A percentile compares a stretch with the other conserved stretches of the same genome.
Conservation (phyloP, 768 basidiomycete genomes). For the Auricularia sp. region DNA sequence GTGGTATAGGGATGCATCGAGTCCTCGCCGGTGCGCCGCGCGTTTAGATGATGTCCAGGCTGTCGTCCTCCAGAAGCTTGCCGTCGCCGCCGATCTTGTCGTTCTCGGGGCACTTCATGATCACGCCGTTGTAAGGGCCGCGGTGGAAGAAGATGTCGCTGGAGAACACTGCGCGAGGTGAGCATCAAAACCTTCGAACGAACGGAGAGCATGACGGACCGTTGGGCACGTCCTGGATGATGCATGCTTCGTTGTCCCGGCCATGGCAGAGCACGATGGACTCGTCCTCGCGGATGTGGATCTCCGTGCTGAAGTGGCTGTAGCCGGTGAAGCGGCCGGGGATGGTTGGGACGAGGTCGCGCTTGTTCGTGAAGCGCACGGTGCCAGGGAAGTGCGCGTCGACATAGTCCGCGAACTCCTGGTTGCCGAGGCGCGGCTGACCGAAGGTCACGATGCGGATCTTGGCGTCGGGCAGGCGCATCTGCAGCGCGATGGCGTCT, state of each 20-base stretch:
- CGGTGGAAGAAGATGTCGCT: not conserved
- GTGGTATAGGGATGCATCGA: no score
- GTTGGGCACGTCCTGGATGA: not conserved
- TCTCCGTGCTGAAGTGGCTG: constrained; percentile 38
- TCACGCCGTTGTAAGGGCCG: not conserved
- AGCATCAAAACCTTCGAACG: not conserved
- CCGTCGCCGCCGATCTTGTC: not conserved
- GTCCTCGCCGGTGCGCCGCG: no score
- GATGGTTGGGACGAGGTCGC: constrained; percentile 33
- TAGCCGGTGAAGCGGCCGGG: constrained; percentile 32
- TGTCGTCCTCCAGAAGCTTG: no score
- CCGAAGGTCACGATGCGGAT: constrained; percentile 32
- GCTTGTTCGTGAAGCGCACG: constrained; percentile 25
- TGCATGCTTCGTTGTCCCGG: not conserved
- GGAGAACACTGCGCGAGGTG: not conserved
- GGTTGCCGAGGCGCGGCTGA: constrained; percentile 37
- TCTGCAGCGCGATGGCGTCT: constrained; percentile 32
- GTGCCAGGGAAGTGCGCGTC: not conserved
- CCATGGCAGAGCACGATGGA: not conserved
- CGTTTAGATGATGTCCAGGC: no score
- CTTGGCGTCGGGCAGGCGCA: constrained; percentile 25
- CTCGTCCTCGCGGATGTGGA: constrained; percentile 26
- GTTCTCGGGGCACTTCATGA: not conserved
- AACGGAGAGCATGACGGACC: not conserved
- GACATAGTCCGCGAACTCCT: constrained; percentile 13